Conservation (phyloP, 176 grass and related monocot genomes). For the Bolboschoenus planiculmis region DNA sequence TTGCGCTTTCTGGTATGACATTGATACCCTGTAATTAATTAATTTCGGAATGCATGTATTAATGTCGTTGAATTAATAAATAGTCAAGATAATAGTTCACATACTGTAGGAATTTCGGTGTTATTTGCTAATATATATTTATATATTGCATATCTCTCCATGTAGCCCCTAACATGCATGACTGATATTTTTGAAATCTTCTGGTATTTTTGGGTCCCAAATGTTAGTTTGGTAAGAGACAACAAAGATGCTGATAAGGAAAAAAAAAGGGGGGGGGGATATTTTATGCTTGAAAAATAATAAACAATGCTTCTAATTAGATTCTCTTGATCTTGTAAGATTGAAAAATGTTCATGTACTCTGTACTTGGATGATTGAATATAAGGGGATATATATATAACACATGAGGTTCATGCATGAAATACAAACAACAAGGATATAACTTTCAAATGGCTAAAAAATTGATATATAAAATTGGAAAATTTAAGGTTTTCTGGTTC, state of each 20-base stretch:
- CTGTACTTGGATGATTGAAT: not conserved
- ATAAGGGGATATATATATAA: not conserved
- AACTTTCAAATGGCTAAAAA: not conserved
- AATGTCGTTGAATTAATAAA: not conserved
- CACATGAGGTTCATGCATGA: not conserved
- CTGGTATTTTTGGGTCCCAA: not conserved
- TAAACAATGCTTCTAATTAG: not conserved
- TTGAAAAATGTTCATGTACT: not conserved
- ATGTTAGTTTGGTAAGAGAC: not conserved
- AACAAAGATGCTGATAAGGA: not conserved
- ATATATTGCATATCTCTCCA: not conserved
- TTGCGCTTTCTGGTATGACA: conserved; percentile 58
- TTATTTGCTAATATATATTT: not conserved
- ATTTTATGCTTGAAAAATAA: not conserved
- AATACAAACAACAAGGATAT: not conserved
- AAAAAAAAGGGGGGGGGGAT: no score
- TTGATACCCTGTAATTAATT: not conserved
- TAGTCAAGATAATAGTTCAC: not conserved
- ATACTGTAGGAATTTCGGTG: not conserved
- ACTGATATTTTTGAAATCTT: not conserved
- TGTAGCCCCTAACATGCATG: not conserved
- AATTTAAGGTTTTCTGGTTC: not conserved
- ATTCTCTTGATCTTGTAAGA: not conserved
- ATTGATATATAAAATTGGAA: not conserved
- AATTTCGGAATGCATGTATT: not conserved